phyloP scores from a whole-genome alignment of 2,329 filamentous ascomycete genomes.

The Diaporthe batatas region DNA sequence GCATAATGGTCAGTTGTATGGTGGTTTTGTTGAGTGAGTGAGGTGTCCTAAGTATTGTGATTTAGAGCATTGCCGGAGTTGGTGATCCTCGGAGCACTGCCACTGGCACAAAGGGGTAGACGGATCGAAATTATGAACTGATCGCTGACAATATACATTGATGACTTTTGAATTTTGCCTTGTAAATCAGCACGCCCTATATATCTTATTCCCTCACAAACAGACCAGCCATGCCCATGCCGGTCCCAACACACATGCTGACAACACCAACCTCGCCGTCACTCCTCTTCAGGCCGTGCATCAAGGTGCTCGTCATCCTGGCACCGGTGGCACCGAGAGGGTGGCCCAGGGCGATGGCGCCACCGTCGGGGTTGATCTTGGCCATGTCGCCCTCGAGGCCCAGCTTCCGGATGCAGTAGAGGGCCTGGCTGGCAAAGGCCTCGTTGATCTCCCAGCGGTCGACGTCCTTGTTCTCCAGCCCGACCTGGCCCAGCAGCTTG shows the following conservation, averaged over 20 bases:
- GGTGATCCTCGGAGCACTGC: too few relatives aligned
- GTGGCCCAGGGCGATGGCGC: constrained; percentile 94
- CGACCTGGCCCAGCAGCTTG: constrained; percentile 78
- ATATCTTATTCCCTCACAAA: constrained; percentile 40
- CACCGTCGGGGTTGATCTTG: constrained; percentile 91
- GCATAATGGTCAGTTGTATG: not conserved
- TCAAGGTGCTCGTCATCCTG: constrained; percentile 80
- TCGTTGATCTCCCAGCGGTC: constrained; percentile 96
- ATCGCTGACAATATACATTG: not conserved
- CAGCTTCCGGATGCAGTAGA: constrained; percentile 79
- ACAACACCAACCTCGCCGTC: constrained; percentile 85
- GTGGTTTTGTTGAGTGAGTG: too few relatives aligned
- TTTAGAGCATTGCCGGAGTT: too few relatives aligned
- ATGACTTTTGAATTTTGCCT: not conserved
- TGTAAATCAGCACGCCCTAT: not conserved
- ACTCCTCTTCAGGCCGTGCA: constrained; percentile 75
- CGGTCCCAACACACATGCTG: constrained; percentile 90
- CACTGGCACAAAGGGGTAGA: not conserved
- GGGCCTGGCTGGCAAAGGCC: constrained; percentile 75
- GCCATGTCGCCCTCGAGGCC: constrained; percentile 74
- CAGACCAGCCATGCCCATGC: constrained; percentile 63
- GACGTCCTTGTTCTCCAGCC: constrained; percentile 77
- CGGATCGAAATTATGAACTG: too few relatives aligned
- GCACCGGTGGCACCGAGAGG: constrained; percentile 91
- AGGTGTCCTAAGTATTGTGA: not conserved